Evolutionary conservation across 257 asterid genomes (phyloP), one percentile per base, ranked within the genome.

Genomic region (Scutellaria barbata): DNA sequence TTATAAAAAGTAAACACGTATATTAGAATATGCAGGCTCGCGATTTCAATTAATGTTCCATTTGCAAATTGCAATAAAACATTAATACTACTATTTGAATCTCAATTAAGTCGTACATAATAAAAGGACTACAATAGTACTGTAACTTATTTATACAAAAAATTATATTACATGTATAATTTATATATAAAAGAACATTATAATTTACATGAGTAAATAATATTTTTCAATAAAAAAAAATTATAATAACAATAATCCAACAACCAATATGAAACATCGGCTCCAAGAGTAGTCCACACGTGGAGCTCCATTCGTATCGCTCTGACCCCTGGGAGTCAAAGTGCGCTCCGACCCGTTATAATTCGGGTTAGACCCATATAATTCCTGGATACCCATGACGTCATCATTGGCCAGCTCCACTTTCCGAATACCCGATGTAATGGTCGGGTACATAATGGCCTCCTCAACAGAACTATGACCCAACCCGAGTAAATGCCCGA

Each of bases 401-500:
- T 92, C 92, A 60, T 92, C 98, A 7, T 45, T 68, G 3, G 84
- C 76, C 0, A 92, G 87, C 71, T 86, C 92, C 39, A 88, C 90
- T 70, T 82, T 92, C 76, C 96, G 75, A 41, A 78, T 69, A 39
- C 89, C 85, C 42, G 96, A 75, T n/a, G 84, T 41, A 3, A 92
- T 79, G 43, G 80, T 84, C 73, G 98, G 98, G 69, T 85, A 92
- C 98, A 92, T 92, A 5, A 92, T 90, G 42, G 98, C 68, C 0
- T 80, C 90, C 59, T 81, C 88, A 0, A 88, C 92, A 6, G 98
- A 86, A 67, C 96, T 89, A 60, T 92, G 96, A 45, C 98, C 98
- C 85, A 92, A 73, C 74, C 98, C 98, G 71, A 92, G 87, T 14
- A 90, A 69, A 74, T 92, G 98, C 74, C 98, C 98, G 75, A 92